Evolutionary conservation across 148 eudicot genomes (phyloP).

Genomic region (Fallopia convolvulus): DNA sequence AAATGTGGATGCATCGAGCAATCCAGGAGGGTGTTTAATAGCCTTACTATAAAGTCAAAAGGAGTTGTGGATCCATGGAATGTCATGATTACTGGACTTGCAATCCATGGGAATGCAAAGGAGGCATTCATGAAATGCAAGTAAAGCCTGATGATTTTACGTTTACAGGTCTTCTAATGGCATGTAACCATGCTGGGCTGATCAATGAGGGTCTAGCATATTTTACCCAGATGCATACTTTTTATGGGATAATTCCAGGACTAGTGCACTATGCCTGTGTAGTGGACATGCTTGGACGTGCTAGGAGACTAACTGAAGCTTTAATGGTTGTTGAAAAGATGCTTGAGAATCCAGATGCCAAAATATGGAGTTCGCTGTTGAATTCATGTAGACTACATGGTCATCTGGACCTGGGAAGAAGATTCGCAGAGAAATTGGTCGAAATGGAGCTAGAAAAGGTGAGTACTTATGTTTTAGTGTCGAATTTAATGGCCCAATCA

Average conservation of each 20-base stretch:
- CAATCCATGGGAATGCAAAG: constrained; percentile 47
- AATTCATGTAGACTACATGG: constrained; percentile 44
- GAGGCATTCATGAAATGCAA: constrained; percentile 50
- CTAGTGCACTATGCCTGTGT: constrained; percentile 69
- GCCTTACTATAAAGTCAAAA: constrained; percentile 17
- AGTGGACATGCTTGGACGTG: constrained; percentile 63
- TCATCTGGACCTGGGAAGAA: constrained; percentile 33
- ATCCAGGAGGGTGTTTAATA: constrained; percentile 41
- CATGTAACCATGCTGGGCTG: constrained; percentile 51
- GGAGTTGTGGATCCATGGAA: constrained; percentile 36
- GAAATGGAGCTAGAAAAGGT: constrained; percentile 36
- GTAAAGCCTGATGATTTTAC: constrained; percentile 45
- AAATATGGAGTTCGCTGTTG: constrained; percentile 55
- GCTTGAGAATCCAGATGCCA: constrained; percentile 49
- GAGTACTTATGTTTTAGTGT: constrained; percentile 39
- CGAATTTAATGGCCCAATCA: constrained; percentile 48
- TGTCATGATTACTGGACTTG: constrained; percentile 57
- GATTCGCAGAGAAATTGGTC: constrained; percentile 39
- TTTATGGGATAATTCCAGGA: constrained; percentile 39
- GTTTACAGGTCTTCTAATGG: constrained; percentile 36
- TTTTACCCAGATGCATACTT: constrained; percentile 37
- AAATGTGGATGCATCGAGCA: constrained; percentile 47
- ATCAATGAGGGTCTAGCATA: constrained; percentile 44
- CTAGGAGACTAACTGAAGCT: constrained; percentile 46
- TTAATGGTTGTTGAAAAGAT: constrained; percentile 34